Percentiles rank a stretch among this genome's conserved stretches.
Evolutionary conservation across 1,284 basidiomycete genomes (phyloP).

Genomic region (Heterobasidion occidentale): DNA sequence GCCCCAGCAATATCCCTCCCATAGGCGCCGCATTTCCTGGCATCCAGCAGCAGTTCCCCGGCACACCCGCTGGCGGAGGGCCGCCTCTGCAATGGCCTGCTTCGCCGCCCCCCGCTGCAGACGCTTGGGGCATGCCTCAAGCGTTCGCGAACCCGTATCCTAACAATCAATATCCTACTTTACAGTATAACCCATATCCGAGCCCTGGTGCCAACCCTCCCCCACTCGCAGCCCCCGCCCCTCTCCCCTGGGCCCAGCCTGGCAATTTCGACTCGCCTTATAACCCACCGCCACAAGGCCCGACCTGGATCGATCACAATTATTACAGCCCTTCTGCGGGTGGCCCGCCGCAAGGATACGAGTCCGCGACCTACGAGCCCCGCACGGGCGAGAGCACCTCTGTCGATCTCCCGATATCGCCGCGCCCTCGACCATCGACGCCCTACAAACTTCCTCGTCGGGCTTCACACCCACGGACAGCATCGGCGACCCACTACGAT

Average conservation of each 20-base stretch:
- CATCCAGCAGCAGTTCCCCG: neutral
- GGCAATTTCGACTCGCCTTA: neutral
- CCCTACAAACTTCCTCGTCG: too few species aligned
- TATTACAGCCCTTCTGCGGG: neutral
- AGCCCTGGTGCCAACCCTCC: neutral
- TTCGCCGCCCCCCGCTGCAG: neutral
- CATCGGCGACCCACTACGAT: conserved; percentile 6
- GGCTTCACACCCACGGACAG: neutral
- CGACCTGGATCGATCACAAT: neutral
- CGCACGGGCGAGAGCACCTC: neutral
- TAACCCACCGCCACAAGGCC: too few species aligned
- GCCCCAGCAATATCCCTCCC: neutral
- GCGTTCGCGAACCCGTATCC: neutral
- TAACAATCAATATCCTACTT: too few species aligned
- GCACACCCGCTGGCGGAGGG: neutral
- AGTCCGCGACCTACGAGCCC: neutral
- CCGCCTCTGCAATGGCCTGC: neutral
- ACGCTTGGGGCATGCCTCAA: neutral
- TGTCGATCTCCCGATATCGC: neutral
- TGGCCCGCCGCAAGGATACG: neutral
- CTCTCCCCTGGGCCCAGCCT: too few species aligned
- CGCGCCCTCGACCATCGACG: neutral
- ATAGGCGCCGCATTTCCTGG: neutral
- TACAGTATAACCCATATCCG: too few species aligned
- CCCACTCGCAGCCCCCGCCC: too few species aligned